Base-by-base conservation (phyloP, 257 asterid genomes). In the Forsythia suspensa region DNA sequence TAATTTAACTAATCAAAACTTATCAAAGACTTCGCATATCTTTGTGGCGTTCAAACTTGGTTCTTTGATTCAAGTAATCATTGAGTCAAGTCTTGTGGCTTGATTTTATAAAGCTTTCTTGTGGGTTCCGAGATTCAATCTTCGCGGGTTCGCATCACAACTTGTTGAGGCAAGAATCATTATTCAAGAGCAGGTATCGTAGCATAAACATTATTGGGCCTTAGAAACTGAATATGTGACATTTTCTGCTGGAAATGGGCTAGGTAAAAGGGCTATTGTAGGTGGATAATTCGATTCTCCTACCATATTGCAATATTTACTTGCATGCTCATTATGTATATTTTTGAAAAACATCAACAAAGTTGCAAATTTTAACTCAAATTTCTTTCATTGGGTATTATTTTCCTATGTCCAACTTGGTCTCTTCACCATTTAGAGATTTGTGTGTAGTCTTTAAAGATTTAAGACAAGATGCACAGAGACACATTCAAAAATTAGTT, bases 101-200 rank as follows among this genome's bases (percentile, higher is more conserved):
- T 24, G 24, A 24, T 24, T 24, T 24, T 24, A 24, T 24, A 24
- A 24, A 24, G 24, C 24, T 24, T 24, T 24, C 24, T 24, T 24
- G 24, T 24, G 24, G 24, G 24, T 24, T 24, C 24, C 24, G 24
- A 24, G 24, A 24, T 24, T 24, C 24, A 24, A 24, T 24, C 24
- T 24, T 24, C 24, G 24, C 24, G 24, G 24, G 24, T 24, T 24
- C 24, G 24, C 24, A 24, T 24, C 24, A 24, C 24, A 24, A 24
- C 24, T 24, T 68, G 99, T 93, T 18, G 99, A 95, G 91, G 99
- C 99, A 76, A 91, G 96, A 89, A 93, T 92, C 90, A 95, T 95
- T 81, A 93, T 95, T 83, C 97, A 95, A 87, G 99, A 93, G 88
- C 99, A 95, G 98, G 99, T 95, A 84, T 63, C n/a, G 34, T 73